Conservation (phyloP, 1,284 basidiomycete species). For the Sanguinoderma infundibulare region DNA sequence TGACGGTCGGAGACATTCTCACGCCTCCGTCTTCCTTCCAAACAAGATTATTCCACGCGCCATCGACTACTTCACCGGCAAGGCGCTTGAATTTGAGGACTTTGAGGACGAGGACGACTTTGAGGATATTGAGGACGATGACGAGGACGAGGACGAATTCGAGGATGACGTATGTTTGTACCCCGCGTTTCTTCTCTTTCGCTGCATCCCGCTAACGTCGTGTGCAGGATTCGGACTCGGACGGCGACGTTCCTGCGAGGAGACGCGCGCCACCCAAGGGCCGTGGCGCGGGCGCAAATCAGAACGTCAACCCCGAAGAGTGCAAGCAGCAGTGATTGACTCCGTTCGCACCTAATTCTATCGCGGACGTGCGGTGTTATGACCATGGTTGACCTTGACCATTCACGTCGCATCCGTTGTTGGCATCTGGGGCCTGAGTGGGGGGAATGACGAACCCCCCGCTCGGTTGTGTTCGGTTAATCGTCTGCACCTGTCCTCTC, state of each 20-base stretch:
- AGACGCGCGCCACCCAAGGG: constrained; percentile 62
- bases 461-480: constrained; percentile 1
- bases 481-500: background rate
- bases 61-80: constrained; percentile 96
- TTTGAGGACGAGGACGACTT: constrained; percentile 75
- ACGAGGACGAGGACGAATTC: constrained; percentile 52
- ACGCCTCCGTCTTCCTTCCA: background rate
- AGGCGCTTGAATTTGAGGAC: constrained; percentile 90
- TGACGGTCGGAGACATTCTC: background rate
- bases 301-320: constrained; percentile 73
- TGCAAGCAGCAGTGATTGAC: constrained; percentile 83
- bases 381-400: background rate
- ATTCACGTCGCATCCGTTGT: background rate
- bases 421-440: background rate
- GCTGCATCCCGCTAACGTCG: constrained; percentile 20
- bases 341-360: background rate
- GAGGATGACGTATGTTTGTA: constrained; percentile 52
- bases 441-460: background rate
- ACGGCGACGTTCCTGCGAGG: constrained; percentile 60
- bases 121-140: constrained; percentile 63
- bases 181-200: constrained; percentile 19
- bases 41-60: constrained; percentile 91
- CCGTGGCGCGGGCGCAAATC: constrained; percentile 46
- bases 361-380: background rate
- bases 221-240: constrained; percentile 62